These are phyloP conservation scores for Schoenoplectus tabernaemontani DNA, from an alignment of 202 grass and related monocot genomes.

Conservation along the genomic window DNA sequence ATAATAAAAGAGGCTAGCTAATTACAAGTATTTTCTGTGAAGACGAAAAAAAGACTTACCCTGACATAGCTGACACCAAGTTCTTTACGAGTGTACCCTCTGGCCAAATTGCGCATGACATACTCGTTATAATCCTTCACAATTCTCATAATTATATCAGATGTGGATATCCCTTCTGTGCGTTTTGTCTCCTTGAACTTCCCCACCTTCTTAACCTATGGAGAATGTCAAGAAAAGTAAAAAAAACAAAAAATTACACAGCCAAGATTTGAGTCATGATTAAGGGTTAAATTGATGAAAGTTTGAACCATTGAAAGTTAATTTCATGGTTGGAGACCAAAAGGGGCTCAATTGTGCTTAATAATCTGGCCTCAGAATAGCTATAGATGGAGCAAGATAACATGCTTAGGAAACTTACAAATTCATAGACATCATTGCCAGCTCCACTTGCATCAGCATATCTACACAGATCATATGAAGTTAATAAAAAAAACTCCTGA, in stretches of 20 bases:
- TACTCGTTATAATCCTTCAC: slow-evolving; percentile 97
- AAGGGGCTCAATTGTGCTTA: neutral
- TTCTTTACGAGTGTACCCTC: slow-evolving; percentile 91
- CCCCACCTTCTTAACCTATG: slow-evolving; percentile 77
- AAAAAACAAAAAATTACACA: slow-evolving; percentile 19
- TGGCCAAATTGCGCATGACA: slow-evolving; percentile 94
- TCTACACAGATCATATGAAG: slow-evolving; percentile 36
- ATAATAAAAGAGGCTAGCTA: neutral
- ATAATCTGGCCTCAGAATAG: neutral
- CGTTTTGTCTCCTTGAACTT: slow-evolving; percentile 95
- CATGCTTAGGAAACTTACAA: slow-evolving; percentile 44
- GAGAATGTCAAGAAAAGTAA: slow-evolving; percentile 11
- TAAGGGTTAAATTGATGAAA: slow-evolving; percentile 1
- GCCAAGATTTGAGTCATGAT: slow-evolving; percentile 11
- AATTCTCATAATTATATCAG: slow-evolving; percentile 97
- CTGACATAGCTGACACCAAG: slow-evolving; percentile 98
- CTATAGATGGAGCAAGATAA: neutral
- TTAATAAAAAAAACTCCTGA: neutral
- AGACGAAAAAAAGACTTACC: slow-evolving; percentile 31
- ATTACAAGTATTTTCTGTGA: neutral
- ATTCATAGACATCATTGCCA: slow-evolving; percentile 88
- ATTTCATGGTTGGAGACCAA: neutral
- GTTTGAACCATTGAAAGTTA: slow-evolving; percentile 6
- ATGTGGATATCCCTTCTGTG: slow-evolving; percentile 95
- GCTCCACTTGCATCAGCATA: slow-evolving; percentile 97